These are phyloP conservation scores for Malus sieversii DNA, from an alignment of 306 rosid species.

Conservation along the genomic window DNA sequence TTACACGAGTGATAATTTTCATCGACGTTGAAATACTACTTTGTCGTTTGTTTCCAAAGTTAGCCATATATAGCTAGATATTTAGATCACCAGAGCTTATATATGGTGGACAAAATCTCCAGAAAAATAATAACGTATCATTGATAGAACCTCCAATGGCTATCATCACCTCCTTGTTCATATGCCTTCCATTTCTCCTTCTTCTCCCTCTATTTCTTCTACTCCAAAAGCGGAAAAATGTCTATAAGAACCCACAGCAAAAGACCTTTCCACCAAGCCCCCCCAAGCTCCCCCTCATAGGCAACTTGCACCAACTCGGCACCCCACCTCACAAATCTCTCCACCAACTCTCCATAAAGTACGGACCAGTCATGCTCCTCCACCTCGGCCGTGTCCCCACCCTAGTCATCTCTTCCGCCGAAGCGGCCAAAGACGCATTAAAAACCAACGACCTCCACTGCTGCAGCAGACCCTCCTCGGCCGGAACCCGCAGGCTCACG, in stretches of 20 bases:
- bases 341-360: slow-evolving; percentile 10
- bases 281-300: slow-evolving; percentile 33
- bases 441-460: slow-evolving; percentile 23
- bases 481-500: background rate
- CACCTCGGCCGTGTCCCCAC: slow-evolving; percentile 1
- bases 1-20: too few species aligned
- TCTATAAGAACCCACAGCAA: background rate
- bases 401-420: slow-evolving; percentile 23
- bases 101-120: background rate
- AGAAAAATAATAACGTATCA: too few species aligned
- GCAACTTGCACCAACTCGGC: slow-evolving; percentile 35
- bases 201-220: background rate
- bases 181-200: slow-evolving; percentile 1
- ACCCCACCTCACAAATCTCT: slow-evolving; percentile 16
- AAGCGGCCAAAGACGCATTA: slow-evolving; percentile 21
- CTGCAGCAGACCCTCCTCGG: slow-evolving; percentile 20
- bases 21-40: too few species aligned
- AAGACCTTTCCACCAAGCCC: slow-evolving; percentile 23
- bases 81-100: background rate
- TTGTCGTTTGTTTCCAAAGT: too few species aligned
- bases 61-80: background rate
- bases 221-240: background rate
- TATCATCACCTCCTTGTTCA: background rate
- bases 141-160: background rate
- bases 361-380: slow-evolving; percentile 29